These are phyloP conservation scores for Hyaloperonospora brassicae DNA, from an alignment of 352 stramenopile genomes.

Conservation along the genomic window DNA sequence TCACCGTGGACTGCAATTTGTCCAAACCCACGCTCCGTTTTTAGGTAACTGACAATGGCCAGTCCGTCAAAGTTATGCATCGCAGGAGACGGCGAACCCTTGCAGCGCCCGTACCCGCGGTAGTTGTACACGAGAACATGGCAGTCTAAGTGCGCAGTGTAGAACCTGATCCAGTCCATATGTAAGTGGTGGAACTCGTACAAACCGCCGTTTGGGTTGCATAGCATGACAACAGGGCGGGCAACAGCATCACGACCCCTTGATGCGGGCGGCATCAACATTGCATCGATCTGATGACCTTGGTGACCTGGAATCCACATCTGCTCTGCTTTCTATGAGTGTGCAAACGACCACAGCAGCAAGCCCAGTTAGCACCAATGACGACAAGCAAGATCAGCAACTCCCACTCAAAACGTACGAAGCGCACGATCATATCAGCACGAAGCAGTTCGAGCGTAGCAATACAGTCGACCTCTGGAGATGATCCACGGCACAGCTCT, in stretches of 20 bases:
- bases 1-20: constrained; percentile 76
- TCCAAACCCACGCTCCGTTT: constrained; percentile 36
- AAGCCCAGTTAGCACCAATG: constrained; percentile 1
- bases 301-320: constrained; percentile 65
- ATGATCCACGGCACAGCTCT: constrained; percentile 39
- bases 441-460: constrained; percentile 75
- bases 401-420: constrained; percentile 36
- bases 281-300: constrained; percentile 64
- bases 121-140: constrained; percentile 86
- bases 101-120: constrained; percentile 72
- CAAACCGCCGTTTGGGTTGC: constrained; percentile 79
- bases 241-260: constrained; percentile 25
- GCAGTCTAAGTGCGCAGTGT: constrained; percentile 59
- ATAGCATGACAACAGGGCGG: constrained; percentile 57
- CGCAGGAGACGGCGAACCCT: constrained; percentile 46
- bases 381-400: neutral
- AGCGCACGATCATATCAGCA: constrained; percentile 64
- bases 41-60: constrained; percentile 70
- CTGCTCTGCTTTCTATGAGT: constrained; percentile 60
- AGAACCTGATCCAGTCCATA: constrained; percentile 87
- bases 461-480: constrained; percentile 47
- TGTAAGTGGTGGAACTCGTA: constrained; percentile 87
- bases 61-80: constrained; percentile 61
- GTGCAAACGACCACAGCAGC: neutral
- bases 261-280: constrained; percentile 57